Base-by-base conservation (phyloP, 2,329 filamentous ascomycete species). In the Chrysosphaeria jannelii region DNA sequence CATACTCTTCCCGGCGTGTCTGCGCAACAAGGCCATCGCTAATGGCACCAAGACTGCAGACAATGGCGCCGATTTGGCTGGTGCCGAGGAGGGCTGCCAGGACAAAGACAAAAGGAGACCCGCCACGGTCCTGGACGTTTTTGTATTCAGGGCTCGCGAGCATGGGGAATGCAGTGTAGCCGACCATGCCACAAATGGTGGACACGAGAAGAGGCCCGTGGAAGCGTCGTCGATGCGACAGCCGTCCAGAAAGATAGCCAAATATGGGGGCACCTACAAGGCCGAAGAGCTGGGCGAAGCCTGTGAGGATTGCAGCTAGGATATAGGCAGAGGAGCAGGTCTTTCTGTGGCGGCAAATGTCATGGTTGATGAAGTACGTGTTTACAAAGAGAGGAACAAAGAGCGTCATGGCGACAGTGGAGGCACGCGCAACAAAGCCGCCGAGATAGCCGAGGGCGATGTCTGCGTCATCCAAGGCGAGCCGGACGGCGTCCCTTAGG, bases 321-420 rank as follows among this genome's bases (percentile, higher is more conserved):
- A 85, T 60, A 39, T 97, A 97, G 6, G 85, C 85, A 25, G 68
- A 57, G 11, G 70, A 60, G 39, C 85, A 97, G 30, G 76, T 66
- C 35, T 67, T 58, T 42, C 88, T 90, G 10, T 59, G 60, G 19
- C 62, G 55, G 46, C 85, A 93, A 32, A 72, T 68, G 3, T 76
- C 79, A 25, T 69, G 68, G 23, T 52, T 50, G 31, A 81, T 71
- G 43, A 81, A 93, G 42, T 75, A 90, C 13, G 75, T 67, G 39
- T 93, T 93, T 35, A 91, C 64, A 38, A 72, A 88, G 2, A 97
- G 57, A 1, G 85, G 85, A 25, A 97, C 71, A 45, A 93, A 97
- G 5, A 93, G 58, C 1, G 76, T 88, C 32, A 97, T 89, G 24
- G 74, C 81, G 5, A 97, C 85, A 0, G 78, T 90, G 1, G 79